Base-by-base conservation (phyloP, 345 rosid genomes). In the Lepidium africanum region DNA sequence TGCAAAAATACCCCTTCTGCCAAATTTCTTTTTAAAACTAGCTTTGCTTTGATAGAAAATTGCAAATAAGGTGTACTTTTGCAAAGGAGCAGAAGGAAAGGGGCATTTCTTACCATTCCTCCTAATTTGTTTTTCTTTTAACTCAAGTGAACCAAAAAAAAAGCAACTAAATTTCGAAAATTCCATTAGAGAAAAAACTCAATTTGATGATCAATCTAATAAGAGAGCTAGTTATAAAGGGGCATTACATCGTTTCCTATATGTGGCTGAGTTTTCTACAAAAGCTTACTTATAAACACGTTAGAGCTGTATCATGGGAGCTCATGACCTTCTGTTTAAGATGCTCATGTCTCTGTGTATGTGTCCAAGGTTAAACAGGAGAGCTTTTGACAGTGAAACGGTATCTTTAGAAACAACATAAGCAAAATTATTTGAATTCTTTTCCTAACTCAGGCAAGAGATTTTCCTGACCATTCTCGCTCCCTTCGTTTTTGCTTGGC, bases 401-500 rank as follows among this genome's bases (percentile, higher is more conserved):
- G 7, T 7, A 63, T 45, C 63, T 63, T 63, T 23, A 63, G 48
- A 54, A 19, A 8, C 46, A 46, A 35, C 54, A 38, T 4, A 59
- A 40, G 52, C 16, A 61, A n/a, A n/a, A n/a, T n/a, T 17, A 57
- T 1, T 9, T 9, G 21, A 45, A 50, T 32, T 37, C 17, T 13
- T 59, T 57, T 6, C 43, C 33, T n/a, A 51, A 48, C 42, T 88
- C 84, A 94, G 35, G 87, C 85, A 69, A 94, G 97, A 75, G 97
- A 89, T 63, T 78, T 84, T 36, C 99, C 93, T 42, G 97, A 96
- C 97, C 97, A 91, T 83, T 94, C 99, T 17, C 94, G 81, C 36
- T 83, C 91, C 59, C 71, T 69, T 59, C 87, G 81, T 76, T 91
- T 94, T 71, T 87, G 93, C 78, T 89, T 89, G 62, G 99, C 96